phyloP scores from a whole-genome alignment of 257 asterid genomes.

The Solanum lycopersicoides region DNA sequence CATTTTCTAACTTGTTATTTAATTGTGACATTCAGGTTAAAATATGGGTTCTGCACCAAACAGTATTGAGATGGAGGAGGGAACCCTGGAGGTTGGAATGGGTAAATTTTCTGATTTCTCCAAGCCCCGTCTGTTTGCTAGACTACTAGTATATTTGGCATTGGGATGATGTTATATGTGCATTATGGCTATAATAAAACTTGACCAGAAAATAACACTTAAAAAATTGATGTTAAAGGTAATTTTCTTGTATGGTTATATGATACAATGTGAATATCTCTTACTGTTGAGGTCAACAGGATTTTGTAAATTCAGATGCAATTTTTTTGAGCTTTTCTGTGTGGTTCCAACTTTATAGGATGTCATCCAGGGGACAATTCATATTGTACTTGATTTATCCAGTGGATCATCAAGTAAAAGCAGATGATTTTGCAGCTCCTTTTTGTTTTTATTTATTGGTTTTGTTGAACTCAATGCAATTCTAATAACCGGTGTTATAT shows the following conservation, averaged over 20 bases:
- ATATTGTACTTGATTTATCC: neutral
- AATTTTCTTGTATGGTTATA: neutral
- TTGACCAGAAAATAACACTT: neutral
- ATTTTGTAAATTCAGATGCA: neutral
- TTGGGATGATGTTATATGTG: neutral
- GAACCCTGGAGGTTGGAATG: slow-evolving; percentile 26
- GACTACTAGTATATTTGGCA: neutral
- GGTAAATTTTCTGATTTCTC: neutral
- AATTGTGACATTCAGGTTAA: slow-evolving; percentile 1
- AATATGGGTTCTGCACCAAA: slow-evolving; percentile 8
- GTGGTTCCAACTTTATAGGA: neutral
- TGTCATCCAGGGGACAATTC: neutral
- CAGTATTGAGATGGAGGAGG: slow-evolving; percentile 19
- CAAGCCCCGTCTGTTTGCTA: neutral
- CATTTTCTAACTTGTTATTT: neutral
- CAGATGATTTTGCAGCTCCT: neutral
- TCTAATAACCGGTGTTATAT: neutral
- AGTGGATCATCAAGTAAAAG: neutral
- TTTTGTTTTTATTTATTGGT: neutral
- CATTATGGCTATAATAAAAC: neutral
- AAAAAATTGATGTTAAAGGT: neutral
- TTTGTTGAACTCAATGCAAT: neutral
- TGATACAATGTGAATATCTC: neutral
- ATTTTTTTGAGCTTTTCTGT: neutral
- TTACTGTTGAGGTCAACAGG: neutral